Percentiles rank a stretch among this genome's conserved stretches.
Conservation (phyloP, 2,329 filamentous ascomycete species). For the Ceratocystis harringtonii region DNA sequence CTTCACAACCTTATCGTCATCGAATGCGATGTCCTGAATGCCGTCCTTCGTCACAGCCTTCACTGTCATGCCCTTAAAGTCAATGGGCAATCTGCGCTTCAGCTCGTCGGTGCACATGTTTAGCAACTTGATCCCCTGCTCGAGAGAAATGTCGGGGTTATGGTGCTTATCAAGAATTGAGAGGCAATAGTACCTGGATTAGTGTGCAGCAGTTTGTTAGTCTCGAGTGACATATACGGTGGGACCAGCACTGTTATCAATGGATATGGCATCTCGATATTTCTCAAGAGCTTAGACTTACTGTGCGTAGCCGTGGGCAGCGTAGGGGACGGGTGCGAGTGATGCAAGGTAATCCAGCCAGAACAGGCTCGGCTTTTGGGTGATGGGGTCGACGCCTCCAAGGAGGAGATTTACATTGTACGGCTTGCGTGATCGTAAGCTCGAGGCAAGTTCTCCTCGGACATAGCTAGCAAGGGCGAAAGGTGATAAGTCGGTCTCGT, state of each 20-base stretch:
- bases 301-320: constrained; percentile 96
- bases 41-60: constrained; percentile 95
- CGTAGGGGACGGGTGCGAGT: constrained; percentile 77
- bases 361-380: constrained; percentile 78
- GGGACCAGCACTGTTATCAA: too few species aligned
- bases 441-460: constrained; percentile 79
- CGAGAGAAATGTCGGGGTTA: constrained; percentile 80
- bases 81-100: constrained; percentile 89
- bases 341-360: constrained; percentile 96
- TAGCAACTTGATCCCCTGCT: constrained; percentile 80
- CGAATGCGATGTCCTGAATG: constrained; percentile 68
- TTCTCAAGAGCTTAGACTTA: constrained; percentile 30
- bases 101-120: constrained; percentile 93
- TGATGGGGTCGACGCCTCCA: constrained; percentile 84
- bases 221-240: background rate
- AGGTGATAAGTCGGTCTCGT: constrained; percentile 81
- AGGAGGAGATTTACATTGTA: constrained; percentile 96
- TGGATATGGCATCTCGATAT: too few species aligned
- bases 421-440: constrained; percentile 78
- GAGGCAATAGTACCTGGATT: constrained; percentile 77
- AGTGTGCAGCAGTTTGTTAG: background rate
- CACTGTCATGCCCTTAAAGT: constrained; percentile 94
- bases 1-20: constrained; percentile 61
- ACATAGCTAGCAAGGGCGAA: constrained; percentile 85
- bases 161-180: constrained; percentile 98